Conservation (phyloP, 164 flowering plant species). For the Magnolia changhungtana region DNA sequence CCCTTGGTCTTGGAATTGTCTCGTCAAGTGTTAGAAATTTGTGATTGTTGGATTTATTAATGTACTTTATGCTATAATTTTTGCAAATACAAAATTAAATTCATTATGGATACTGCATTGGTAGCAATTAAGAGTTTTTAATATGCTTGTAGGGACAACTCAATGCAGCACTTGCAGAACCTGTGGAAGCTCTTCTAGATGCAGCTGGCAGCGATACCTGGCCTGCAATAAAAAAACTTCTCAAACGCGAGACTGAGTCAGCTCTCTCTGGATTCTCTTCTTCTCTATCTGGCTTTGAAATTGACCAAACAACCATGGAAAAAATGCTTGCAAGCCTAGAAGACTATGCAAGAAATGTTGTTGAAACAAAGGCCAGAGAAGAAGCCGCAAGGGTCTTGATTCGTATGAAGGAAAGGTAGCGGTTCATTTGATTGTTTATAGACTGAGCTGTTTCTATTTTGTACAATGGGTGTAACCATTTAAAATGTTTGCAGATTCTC, state of each 20-base stretch:
- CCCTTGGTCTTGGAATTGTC: not conserved
- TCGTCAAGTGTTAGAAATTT: not conserved
- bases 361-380: slow-evolving; percentile 81
- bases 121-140: not conserved
- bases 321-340: slow-evolving; percentile 57
- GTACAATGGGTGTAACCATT: slow-evolving; percentile 4
- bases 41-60: not conserved
- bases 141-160: slow-evolving; percentile 54
- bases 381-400: slow-evolving; percentile 88
- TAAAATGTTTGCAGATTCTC: slow-evolving; percentile 56
- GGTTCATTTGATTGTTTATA: not conserved
- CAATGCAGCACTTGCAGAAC: slow-evolving; percentile 69
- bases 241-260: slow-evolving; percentile 63
- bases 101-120: not conserved
- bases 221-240: slow-evolving; percentile 88
- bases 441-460: not conserved
- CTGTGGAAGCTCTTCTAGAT: slow-evolving; percentile 90
- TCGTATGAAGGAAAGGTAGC: slow-evolving; percentile 93
- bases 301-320: slow-evolving; percentile 55
- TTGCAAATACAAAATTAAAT: not conserved
- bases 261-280: slow-evolving; percentile 67
- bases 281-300: slow-evolving; percentile 81
- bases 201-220: slow-evolving; percentile 82
- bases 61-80: not conserved
- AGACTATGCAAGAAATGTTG: slow-evolving; percentile 68